Base-by-base conservation (phyloP, 2,329 filamentous ascomycete species). In the Balansia obtecta region DNA sequence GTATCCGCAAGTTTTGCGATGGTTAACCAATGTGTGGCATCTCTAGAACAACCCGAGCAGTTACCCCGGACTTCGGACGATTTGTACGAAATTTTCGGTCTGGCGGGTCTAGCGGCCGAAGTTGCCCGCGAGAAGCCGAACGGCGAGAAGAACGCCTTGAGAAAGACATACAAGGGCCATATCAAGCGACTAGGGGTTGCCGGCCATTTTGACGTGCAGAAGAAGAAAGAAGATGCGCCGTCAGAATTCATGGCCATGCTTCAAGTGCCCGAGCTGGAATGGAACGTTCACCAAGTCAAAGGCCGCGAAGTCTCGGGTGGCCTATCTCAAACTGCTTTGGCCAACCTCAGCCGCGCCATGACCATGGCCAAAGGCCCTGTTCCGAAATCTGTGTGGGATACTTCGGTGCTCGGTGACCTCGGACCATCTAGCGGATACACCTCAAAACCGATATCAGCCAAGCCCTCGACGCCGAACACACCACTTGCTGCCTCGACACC, bases 131-230 rank as follows among this genome's bases (percentile, higher is more conserved):
- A 76, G 49, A 77, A 81, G 60, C 77, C 79, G 13, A 81, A 81
- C 61, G 80, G 80, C 56, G 77, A 82, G 63, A 83, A 83, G 71
- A 83, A 83, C 60, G 77, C 76, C 55, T 69, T 84, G 46, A 74
- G 80, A 27, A 83, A 83, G 62, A 83, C 80, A 15, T 84, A 83
- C 69, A 84, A 84, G 64, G 79, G 79, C 48, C 78, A 83, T 56
- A 80, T 84, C 62, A 83, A 83, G 69, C 75, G 73, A 44, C 67
- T 83, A 33, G 78, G 77, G 37, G 71, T 84, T 27, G 74, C 74
- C 49, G 80, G 80, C 10, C 75, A 79, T 52, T 84, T 82, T 57
- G 80, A 83, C 57, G 66, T 67, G 15, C 62, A 65, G 49, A 80
- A 79, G 66, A 76, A 77, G 57, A 76, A 80, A 41, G 66, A 71